Evolutionary conservation across 306 rosid species (phyloP), one percentile per base, ranked within the genome.

Genomic region (Rubus idaeus): DNA sequence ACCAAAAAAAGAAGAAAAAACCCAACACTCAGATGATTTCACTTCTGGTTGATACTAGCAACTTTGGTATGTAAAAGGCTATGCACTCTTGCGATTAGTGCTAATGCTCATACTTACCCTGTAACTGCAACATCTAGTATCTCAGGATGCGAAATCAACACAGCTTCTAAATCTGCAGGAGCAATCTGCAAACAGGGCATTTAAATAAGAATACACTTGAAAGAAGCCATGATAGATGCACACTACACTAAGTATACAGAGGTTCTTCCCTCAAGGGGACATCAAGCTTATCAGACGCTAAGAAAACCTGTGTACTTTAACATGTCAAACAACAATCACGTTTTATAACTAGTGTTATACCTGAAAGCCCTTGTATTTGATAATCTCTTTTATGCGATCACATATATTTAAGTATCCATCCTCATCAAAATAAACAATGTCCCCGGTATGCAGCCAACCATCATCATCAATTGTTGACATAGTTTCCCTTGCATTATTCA

Each of bases 301-400:
- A 56, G 62, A 56, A 60, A 60, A 12, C 17, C 63, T 3, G 58
- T 56, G 21, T 56, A 10, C 17, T 10, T 26, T 60, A 13, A 61
- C 10, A 30, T 30, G 41, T 8, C 44, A 30, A 61, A 20, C 12
- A 20, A 21, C 3, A 20, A 57, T 57, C 13, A 8, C 21, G 7
- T 16, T 52, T 52, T 17, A 16, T 52, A 16, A 20, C 4, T 10
- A 11, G 20, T 10, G 17, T 26, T 60, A 35, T 64, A 64, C 69
- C 69, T 92, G 97, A 89, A 83, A 95, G 64, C 97, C 98, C 81
- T 92, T 95, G 84, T 92, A 95, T 81, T 95, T 95, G 88, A 95
- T 95, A 5, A 87, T 82, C 75, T 95, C 98, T 83, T 95, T 95
- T 85, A 92, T 75, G n/a, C 98, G 93, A 72, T 90, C 97, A 66